Evolutionary conservation across 2,329 filamentous ascomycete genomes (phyloP).

Genomic region (Botrytis porri): DNA sequence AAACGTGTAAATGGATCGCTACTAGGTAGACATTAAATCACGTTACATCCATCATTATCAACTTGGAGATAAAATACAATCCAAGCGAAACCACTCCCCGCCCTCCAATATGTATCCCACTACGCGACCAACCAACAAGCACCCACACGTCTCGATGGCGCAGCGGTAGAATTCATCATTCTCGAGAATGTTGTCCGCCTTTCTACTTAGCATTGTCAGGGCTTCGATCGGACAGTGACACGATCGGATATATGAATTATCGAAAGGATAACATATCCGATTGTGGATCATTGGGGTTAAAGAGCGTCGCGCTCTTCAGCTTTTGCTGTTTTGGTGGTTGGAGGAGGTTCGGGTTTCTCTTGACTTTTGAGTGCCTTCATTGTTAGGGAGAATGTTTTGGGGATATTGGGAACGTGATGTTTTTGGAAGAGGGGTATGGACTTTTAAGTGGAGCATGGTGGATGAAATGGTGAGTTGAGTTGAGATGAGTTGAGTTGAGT

Average conservation of each 20-base stretch:
- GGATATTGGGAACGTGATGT: background rate
- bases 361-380: background rate
- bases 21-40: background rate
- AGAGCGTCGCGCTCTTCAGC: background rate
- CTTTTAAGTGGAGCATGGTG: background rate
- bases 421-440: background rate
- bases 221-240: background rate
- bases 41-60: background rate
- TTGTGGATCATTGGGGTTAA: background rate
- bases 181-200: background rate
- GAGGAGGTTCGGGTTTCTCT: rapidly evolving
- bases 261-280: background rate
- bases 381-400: background rate
- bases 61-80: background rate
- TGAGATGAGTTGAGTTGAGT: background rate
- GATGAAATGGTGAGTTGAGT: background rate
- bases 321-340: background rate
- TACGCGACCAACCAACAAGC: background rate
- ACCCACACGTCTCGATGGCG: background rate
- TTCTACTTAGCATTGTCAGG: slow-evolving; percentile 1
- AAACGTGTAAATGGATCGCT: background rate
- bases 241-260: background rate
- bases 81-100: background rate
- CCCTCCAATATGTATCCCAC: background rate
- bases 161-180: slow-evolving; percentile 2